These are phyloP conservation scores for Penicillium maclennaniae DNA, from an alignment of 495 filamentous ascomycete species.

Conservation along the genomic window DNA sequence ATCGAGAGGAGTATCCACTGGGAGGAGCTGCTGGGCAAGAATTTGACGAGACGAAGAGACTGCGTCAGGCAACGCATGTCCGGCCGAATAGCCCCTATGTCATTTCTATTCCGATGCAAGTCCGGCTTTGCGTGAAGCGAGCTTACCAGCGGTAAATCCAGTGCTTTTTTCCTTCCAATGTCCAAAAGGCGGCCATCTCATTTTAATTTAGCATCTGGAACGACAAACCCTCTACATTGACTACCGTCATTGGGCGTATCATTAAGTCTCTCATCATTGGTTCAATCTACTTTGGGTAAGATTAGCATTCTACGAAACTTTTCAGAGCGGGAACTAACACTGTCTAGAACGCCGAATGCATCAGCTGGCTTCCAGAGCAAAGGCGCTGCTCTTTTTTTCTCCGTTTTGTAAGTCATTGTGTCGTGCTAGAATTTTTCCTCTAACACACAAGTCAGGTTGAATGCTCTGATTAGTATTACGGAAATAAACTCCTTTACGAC, in stretches of 20 bases:
- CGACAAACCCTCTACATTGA: constrained; percentile 72
- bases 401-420: constrained; percentile 63
- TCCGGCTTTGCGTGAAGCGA: constrained; percentile 46
- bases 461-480: constrained; percentile 49
- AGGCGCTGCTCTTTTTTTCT: constrained; percentile 85
- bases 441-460: constrained; percentile 35
- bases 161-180: not conserved
- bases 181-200: constrained; percentile 5
- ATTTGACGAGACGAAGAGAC: constrained; percentile 31
- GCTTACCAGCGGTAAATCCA: constrained; percentile 44
- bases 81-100: constrained; percentile 44
- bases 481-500: constrained; percentile 61
- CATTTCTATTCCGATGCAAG: constrained; percentile 45
- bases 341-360: constrained; percentile 50
- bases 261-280: constrained; percentile 80
- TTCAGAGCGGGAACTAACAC: not conserved
- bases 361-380: constrained; percentile 70
- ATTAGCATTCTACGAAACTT: not conserved
- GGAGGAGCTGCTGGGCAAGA: constrained; percentile 31
- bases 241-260: constrained; percentile 73
- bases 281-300: constrained; percentile 76
- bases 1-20: constrained; percentile 37
- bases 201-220: constrained; percentile 54
- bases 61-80: constrained; percentile 41
- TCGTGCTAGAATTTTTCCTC: not conserved